These are phyloP conservation scores for Tolypocladium album DNA, from an alignment of 2,329 filamentous ascomycete species.

Conservation along the genomic window DNA sequence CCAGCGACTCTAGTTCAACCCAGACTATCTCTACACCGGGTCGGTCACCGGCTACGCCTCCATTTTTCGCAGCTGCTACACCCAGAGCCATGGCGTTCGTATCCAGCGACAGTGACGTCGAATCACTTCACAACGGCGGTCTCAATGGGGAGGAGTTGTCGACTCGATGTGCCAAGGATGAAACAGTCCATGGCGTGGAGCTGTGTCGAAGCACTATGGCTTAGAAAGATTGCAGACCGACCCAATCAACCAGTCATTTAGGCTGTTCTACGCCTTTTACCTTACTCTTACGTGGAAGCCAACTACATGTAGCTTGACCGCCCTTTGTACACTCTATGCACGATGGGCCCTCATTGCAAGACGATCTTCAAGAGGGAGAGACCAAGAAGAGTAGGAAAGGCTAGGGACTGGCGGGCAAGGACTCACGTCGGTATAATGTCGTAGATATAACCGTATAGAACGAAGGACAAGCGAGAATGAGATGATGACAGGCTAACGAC, in stretches of 20 bases:
- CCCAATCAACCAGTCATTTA: too few species aligned
- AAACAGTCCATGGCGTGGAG: background rate
- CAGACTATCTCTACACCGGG: constrained; percentile 6
- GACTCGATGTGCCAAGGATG: background rate
- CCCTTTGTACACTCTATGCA: background rate
- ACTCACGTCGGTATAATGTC: background rate
- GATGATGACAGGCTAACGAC: background rate
- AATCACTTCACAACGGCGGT: background rate
- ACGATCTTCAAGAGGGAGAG: too few species aligned
- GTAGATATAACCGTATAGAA: background rate
- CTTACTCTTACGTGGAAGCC: background rate
- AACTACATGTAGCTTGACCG: background rate
- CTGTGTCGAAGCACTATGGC: background rate
- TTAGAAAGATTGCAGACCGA: background rate
- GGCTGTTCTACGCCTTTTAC: too few species aligned
- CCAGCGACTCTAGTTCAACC: background rate
- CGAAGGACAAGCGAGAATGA: background rate
- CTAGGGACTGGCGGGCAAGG: too few species aligned
- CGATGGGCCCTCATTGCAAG: too few species aligned
- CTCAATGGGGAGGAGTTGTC: background rate
- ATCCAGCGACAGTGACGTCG: background rate
- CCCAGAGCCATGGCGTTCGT: constrained; percentile 15
- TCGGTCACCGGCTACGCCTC: constrained; percentile 9
- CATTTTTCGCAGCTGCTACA: constrained; percentile 15
- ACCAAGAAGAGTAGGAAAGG: too few species aligned